A percentile compares a stretch with the other conserved stretches of the same genome.
Conservation (phyloP, 1,139 yeast species). For the Candida buenavistaensis region DNA sequence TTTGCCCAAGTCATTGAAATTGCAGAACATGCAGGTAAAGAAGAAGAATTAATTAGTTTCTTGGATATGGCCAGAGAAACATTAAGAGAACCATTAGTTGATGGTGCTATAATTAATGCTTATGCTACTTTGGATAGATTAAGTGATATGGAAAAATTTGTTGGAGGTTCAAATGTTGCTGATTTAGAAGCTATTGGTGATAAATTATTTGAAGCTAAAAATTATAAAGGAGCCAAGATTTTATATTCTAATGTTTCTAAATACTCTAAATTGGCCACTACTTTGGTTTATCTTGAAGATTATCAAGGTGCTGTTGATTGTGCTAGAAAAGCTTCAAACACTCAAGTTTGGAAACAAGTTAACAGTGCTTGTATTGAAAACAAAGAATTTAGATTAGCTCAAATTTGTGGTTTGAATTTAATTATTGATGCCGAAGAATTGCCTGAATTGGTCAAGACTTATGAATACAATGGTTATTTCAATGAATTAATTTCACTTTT, state of each 20-base stretch:
- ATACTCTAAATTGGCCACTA: slow-evolving; percentile 93
- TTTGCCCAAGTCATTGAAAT: slow-evolving; percentile 91
- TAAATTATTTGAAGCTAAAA: slow-evolving; percentile 74
- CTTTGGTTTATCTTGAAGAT: slow-evolving; percentile 87
- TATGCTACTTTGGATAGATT: slow-evolving; percentile 79
- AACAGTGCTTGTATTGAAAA: slow-evolving; percentile 95
- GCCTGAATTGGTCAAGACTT: slow-evolving; percentile 82
- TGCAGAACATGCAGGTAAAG: slow-evolving; percentile 94
- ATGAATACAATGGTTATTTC: slow-evolving; percentile 89
- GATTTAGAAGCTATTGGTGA: slow-evolving; percentile 92
- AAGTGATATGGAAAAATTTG: slow-evolving; percentile 79
- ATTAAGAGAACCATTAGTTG: slow-evolving; percentile 88
- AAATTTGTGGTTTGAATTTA: slow-evolving; percentile 96
- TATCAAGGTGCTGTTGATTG: slow-evolving; percentile 98
- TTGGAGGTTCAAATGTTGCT: slow-evolving; percentile 89
- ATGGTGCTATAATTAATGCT: slow-evolving; percentile 85
- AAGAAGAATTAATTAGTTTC: slow-evolving; percentile 85
- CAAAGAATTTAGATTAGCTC: slow-evolving; percentile 94
- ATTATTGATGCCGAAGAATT: slow-evolving; percentile 97
- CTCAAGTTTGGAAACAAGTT: slow-evolving; percentile 95
- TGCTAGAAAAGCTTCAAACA: slow-evolving; percentile 96
- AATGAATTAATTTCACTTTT: slow-evolving; percentile 87
- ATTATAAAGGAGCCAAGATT: slow-evolving; percentile 91
- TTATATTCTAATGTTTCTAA: slow-evolving; percentile 85
- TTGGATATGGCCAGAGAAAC: slow-evolving; percentile 93